phyloP scores from a whole-genome alignment of 257 asterid species.

The Solanum habrochaites region DNA sequence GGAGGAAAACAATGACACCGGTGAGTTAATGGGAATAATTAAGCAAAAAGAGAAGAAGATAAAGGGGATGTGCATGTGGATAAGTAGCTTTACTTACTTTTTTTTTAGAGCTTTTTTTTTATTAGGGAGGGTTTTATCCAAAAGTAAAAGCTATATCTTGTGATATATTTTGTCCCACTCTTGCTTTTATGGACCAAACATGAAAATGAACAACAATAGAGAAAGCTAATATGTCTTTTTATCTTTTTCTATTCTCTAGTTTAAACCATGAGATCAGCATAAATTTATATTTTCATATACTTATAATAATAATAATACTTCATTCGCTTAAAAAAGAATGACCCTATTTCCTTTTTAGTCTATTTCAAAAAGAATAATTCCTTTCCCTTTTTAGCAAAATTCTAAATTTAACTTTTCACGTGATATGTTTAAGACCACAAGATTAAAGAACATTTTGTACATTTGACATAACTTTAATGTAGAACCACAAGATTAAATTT shows the following conservation, averaged over 20 bases:
- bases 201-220: neutral
- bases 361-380: too few relatives aligned
- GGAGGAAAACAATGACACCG: constrained; percentile 4
- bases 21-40: neutral
- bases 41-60: neutral
- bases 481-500: too few relatives aligned
- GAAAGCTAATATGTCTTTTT: neutral
- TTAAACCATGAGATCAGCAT: neutral
- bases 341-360: too few relatives aligned
- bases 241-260: neutral
- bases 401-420: too few relatives aligned
- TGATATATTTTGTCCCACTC: neutral
- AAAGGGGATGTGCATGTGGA: neutral
- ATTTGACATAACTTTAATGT: too few relatives aligned
- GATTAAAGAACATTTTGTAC: too few relatives aligned
- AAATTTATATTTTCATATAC: neutral
- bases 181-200: neutral
- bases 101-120: neutral
- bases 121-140: neutral
- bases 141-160: neutral
- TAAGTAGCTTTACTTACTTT: neutral
- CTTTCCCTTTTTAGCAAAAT: too few relatives aligned
- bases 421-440: too few relatives aligned
- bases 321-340: too few relatives aligned
- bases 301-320: neutral